Evolutionary conservation across 2,329 filamentous ascomycete genomes (phyloP), one percentile per base, ranked within the genome.

Genomic region (Blastomyces parvus): DNA sequence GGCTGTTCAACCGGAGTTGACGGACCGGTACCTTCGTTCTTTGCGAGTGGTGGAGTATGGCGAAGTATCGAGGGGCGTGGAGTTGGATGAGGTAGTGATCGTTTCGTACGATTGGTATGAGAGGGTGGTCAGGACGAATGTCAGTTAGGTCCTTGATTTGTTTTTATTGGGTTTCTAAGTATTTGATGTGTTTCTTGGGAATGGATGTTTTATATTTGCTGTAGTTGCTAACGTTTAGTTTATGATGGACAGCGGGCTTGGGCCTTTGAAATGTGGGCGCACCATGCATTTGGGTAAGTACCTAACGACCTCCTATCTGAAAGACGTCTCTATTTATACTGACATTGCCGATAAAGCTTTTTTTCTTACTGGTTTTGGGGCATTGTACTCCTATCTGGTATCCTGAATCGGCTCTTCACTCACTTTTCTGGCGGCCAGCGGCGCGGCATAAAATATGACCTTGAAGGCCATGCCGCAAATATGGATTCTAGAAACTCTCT

Each of bases 311-410:
- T 27, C 52, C 22, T 60, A 5, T 4, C 30, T 27, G 14, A 52
- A 52, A 52, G 2, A 3, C 6, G 9, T 6, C 17, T 60, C 7
- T n/a, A 30, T 46, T 14, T 55, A 38, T 36, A 33, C 25, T 57
- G 19, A 61, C 11, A 36, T 38, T 11, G 17, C 30, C n/a, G 7
- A 59, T 30, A 19, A 40, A 74, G 72, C 22, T 72, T 70, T 63
- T 60, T 69, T 11, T 70, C 74, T 0, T 77, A 78, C 62, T 71
- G 69, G 0, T 80, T 78, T 65, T 80, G 78, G 78, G 72, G 69
- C 1, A 62, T 63, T 3, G 70, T 78, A 2, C 59, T 80, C 3
- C 61, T 72, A 0, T 55, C 74, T 2, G 78, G 77, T 1, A 74
- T 74, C 9, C 22, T 70, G 1, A 67, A 72, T 63, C 75, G 74